Evolutionary conservation across 176 grass and related monocot species (phyloP).

Genomic region (Avena sativa): DNA sequence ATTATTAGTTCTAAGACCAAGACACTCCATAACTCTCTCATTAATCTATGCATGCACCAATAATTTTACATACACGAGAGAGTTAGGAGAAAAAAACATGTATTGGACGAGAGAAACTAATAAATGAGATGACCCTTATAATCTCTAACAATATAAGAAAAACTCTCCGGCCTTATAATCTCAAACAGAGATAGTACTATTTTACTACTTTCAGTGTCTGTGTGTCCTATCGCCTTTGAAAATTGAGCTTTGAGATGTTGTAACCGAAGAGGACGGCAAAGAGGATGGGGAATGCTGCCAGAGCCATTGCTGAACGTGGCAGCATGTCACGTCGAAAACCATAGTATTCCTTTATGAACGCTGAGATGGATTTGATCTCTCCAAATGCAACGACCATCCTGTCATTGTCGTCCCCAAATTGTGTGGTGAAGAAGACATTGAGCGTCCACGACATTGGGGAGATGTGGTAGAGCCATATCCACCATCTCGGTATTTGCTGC

Average conservation of each 20-base stretch:
- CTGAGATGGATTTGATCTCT: constrained; percentile 55
- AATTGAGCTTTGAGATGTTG: constrained; percentile 71
- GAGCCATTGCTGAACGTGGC: constrained; percentile 47
- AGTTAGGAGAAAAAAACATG: too few species aligned
- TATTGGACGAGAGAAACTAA: too few species aligned
- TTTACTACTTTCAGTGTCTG: background rate
- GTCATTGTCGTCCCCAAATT: constrained; percentile 57
- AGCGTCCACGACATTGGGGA: constrained; percentile 66
- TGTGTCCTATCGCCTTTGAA: constrained; percentile 62
- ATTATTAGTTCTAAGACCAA: too few species aligned
- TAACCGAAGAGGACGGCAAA: constrained; percentile 67
- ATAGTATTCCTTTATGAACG: constrained; percentile 69
- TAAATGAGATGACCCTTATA: too few species aligned
- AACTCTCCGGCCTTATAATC: too few species aligned
- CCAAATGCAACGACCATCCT: constrained; percentile 45
- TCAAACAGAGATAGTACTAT: too few species aligned
- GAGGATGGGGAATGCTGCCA: constrained; percentile 53
- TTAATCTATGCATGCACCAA: too few species aligned
- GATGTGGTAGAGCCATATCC: constrained; percentile 78
- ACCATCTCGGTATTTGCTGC: constrained; percentile 92
- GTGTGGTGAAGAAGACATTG: constrained; percentile 70
- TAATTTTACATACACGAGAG: too few species aligned
- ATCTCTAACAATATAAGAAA: too few species aligned
- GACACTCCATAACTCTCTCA: too few species aligned
- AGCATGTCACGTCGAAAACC: constrained; percentile 58